Conservation (phyloP, 2,329 filamentous ascomycete genomes). For the Paraphaeosphaeria sporulosa region DNA sequence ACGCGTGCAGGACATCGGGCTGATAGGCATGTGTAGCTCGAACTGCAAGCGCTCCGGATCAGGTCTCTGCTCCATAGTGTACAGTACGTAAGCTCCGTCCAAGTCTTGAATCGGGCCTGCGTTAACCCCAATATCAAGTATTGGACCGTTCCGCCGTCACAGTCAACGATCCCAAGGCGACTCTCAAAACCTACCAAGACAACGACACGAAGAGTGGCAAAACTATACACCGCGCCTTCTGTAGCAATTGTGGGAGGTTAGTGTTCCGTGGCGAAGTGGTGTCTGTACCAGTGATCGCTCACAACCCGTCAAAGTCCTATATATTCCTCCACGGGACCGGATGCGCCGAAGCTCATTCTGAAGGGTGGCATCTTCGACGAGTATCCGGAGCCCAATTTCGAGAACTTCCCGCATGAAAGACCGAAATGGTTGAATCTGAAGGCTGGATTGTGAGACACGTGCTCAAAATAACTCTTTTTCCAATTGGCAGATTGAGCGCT, state of each 20-base stretch:
- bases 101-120: neutral
- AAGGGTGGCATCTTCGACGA: slow-evolving; percentile 40
- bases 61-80: slow-evolving; percentile 30
- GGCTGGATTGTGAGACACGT: neutral
- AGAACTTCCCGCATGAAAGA: slow-evolving; percentile 29
- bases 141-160: slow-evolving; percentile 28
- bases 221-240: slow-evolving; percentile 37
- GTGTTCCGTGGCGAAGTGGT: slow-evolving; percentile 2
- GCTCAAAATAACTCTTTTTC: too few relatives aligned
- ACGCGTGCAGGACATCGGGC: neutral
- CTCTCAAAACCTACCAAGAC: slow-evolving; percentile 37
- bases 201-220: slow-evolving; percentile 38
- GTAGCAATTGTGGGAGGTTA: slow-evolving; percentile 40
- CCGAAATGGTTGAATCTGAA: slow-evolving; percentile 31
- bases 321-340: slow-evolving; percentile 21
- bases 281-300: too few relatives aligned
- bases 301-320: slow-evolving; percentile 27
- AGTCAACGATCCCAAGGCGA: slow-evolving; percentile 28
- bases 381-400: slow-evolving; percentile 21
- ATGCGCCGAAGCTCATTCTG: slow-evolving; percentile 29
- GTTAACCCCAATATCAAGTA: neutral
- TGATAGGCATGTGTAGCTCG: slow-evolving; percentile 20
- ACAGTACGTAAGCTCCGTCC: slow-evolving; percentile 7
- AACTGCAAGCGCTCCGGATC: slow-evolving; percentile 42
- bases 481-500: too few relatives aligned